phyloP scores from a whole-genome alignment of 352 stramenopile genomes.

The Phytophthora tubulina region DNA sequence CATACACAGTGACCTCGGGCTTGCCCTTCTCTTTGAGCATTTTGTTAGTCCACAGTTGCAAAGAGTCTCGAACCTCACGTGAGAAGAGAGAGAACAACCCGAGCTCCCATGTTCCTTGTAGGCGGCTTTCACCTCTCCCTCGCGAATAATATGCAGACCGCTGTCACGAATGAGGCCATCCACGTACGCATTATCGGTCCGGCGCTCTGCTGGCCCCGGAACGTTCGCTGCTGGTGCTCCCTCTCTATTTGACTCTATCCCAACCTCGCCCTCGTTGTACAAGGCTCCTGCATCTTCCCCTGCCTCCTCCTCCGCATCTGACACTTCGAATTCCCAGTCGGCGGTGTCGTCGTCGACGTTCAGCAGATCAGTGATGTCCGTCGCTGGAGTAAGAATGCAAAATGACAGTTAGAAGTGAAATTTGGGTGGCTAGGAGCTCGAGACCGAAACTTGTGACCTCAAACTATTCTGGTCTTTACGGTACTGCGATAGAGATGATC shows the following conservation, averaged over 20 bases:
- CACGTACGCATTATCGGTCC: constrained; percentile 6
- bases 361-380: constrained; percentile 10
- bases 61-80: background rate
- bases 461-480: background rate
- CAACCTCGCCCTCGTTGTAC: background rate
- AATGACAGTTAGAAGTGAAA: background rate
- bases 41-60: constrained; percentile 11
- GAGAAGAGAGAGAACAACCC: constrained; percentile 13
- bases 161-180: background rate
- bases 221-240: background rate
- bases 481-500: background rate
- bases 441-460: background rate
- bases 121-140: constrained; percentile 5
- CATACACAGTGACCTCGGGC: background rate
- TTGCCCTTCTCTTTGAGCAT: constrained; percentile 15
- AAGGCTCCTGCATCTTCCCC: too few relatives aligned
- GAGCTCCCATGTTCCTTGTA: constrained; percentile 13
- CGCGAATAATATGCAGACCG: background rate
- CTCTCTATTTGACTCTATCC: background rate
- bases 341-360: background rate
- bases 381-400: constrained; percentile 7
- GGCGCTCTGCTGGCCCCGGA: background rate
- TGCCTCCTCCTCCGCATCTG: background rate
- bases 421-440: constrained; percentile 9
- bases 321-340: constrained; percentile 3